phyloP scores from a whole-genome alignment of 768 basidiomycete genomes.

The Lentinula sp. region DNA sequence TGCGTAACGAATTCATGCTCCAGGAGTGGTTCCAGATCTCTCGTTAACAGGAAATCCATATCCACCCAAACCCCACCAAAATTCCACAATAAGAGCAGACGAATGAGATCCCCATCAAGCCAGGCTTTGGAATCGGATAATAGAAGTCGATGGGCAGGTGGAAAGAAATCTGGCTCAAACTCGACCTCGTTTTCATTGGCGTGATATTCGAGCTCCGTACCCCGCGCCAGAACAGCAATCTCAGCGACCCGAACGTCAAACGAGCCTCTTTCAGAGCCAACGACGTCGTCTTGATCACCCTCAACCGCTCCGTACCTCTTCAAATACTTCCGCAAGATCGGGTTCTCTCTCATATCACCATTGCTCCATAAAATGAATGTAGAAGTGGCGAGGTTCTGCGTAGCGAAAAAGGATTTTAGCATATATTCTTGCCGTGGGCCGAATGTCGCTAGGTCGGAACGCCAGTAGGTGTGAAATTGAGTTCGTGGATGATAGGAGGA shows the following conservation, averaged over 20 bases:
- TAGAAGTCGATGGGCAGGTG: constrained; percentile 23
- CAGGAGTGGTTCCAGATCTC: constrained; percentile 79
- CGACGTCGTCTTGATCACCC: background rate
- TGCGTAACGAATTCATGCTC: constrained; percentile 98
- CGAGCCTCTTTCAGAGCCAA: constrained; percentile 19
- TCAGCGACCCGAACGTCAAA: constrained; percentile 71
- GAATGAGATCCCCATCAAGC: constrained; percentile 92
- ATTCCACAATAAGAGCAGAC: constrained; percentile 83
- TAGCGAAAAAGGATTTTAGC: constrained; percentile 91
- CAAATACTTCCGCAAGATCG: constrained; percentile 56
- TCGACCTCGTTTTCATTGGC: background rate
- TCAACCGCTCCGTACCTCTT: constrained; percentile 49
- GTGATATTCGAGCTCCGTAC: constrained; percentile 64
- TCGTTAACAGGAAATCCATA: constrained; percentile 91
- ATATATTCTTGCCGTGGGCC: constrained; percentile 82
- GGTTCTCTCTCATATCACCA: constrained; percentile 55
- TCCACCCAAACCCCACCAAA: constrained; percentile 95
- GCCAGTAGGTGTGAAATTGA: constrained; percentile 92
- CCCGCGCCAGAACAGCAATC: constrained; percentile 56
- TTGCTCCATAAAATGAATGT: constrained; percentile 90
- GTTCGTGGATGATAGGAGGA: constrained; percentile 38
- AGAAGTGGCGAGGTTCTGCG: constrained; percentile 62
- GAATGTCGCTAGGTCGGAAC: constrained; percentile 80
- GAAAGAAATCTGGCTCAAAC: background rate
- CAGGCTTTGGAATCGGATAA: constrained; percentile 77